Percentiles rank a stretch among this genome's conserved stretches.
Conservation (phyloP, 345 rosid genomes). For the Eucalyptus albens region DNA sequence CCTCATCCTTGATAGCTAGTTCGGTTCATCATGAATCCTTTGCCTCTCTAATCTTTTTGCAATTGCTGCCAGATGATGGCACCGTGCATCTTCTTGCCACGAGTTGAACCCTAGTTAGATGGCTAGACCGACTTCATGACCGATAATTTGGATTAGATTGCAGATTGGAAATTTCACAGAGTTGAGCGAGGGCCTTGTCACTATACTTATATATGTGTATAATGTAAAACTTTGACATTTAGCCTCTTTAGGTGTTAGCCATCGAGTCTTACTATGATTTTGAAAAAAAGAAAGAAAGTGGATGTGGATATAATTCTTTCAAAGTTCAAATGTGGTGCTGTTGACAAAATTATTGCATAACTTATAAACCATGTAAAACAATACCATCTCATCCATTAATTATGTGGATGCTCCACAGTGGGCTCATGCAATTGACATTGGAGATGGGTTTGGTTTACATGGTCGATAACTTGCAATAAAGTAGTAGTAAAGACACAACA, state of each 20-base stretch:
- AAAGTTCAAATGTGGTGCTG: not conserved
- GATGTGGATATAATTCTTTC: not conserved
- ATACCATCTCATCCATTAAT: not conserved
- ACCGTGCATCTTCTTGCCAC: not conserved
- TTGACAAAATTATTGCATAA: not conserved
- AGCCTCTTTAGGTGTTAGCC: not conserved
- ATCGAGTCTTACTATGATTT: not conserved
- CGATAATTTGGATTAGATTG: not conserved
- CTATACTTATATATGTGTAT: not conserved
- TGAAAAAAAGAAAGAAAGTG: not conserved
- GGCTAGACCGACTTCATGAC: not conserved
- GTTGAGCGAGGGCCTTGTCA: not conserved
- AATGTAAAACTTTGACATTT: not conserved
- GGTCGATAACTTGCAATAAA: not conserved
- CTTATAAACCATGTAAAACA: not conserved
- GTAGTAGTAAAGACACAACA: not conserved
- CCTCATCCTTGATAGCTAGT: not conserved
- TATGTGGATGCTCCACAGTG: fast-evolving
- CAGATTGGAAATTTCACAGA: not conserved
- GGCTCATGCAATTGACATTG: not conserved
- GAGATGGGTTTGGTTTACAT: not conserved
- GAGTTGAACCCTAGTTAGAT: not conserved
- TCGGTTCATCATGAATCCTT: not conserved
- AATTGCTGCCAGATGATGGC: too few species aligned
- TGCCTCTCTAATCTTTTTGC: too few species aligned